Evolutionary conservation across 1,284 basidiomycete species (phyloP).

Genomic region (Volvariella surrecta): DNA sequence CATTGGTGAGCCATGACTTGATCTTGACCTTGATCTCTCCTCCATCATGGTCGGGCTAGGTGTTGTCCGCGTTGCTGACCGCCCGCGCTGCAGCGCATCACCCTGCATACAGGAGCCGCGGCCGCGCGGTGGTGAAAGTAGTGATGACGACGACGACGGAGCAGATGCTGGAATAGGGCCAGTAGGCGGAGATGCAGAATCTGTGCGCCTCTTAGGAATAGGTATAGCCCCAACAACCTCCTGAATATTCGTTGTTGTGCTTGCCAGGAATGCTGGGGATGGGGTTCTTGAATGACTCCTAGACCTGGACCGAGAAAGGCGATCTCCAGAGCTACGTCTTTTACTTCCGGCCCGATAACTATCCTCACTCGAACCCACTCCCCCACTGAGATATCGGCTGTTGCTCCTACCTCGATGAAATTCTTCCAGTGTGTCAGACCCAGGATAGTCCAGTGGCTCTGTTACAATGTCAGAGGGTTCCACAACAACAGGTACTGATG

Average conservation of each 20-base stretch:
- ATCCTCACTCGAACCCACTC: neutral
- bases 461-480: constrained; percentile 16
- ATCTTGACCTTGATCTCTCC: constrained; percentile 2
- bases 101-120: neutral
- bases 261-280: constrained; percentile 20
- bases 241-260: neutral
- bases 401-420: constrained; percentile 13
- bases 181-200: constrained; percentile 7
- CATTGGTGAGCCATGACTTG: constrained; percentile 6
- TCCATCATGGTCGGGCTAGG: neutral
- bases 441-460: constrained; percentile 58
- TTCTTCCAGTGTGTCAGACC: constrained; percentile 42
- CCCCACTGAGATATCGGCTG: neutral
- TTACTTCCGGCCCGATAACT: neutral
- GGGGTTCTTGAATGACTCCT: constrained; percentile 35
- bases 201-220: constrained; percentile 8
- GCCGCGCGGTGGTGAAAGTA: constrained; percentile 9
- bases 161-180: too few relatives aligned
- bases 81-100: constrained; percentile 8
- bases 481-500: constrained; percentile 16
- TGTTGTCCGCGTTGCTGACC: constrained; percentile 10
- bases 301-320: constrained; percentile 27
- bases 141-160: constrained; percentile 7
- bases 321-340: constrained; percentile 2
- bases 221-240: constrained; percentile 8